Evolutionary conservation across 768 basidiomycete species (phyloP).

Genomic region (Tricholoma bakamatsutake): DNA sequence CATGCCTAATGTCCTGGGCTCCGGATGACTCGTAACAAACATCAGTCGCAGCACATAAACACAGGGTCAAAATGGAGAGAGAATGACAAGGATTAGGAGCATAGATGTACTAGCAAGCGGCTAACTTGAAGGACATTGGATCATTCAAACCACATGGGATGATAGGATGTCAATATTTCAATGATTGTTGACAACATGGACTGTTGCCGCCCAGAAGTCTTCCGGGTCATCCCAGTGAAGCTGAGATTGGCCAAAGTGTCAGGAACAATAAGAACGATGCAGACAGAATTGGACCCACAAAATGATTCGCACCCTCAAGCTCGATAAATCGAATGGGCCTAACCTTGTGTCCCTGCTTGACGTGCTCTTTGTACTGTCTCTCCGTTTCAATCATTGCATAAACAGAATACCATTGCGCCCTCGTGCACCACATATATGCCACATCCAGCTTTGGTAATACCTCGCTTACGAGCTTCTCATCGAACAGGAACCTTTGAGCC

Average conservation of each 20-base stretch:
- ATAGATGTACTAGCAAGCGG: too few relatives aligned
- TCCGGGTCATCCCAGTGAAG: background rate
- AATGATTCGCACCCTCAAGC: background rate
- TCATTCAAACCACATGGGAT: too few relatives aligned
- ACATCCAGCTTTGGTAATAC: background rate
- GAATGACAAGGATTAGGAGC: too few relatives aligned
- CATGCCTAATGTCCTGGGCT: too few relatives aligned
- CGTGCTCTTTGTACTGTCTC: background rate
- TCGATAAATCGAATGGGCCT: background rate
- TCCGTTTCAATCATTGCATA: background rate
- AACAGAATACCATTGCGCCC: background rate
- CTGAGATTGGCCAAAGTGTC: background rate
- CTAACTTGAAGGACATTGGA: too few relatives aligned
- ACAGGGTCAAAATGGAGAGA: too few relatives aligned
- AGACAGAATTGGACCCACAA: background rate
- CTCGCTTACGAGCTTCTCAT: background rate
- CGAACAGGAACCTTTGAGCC: background rate
- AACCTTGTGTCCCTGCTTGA: background rate
- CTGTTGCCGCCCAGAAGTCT: background rate
- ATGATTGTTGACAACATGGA: background rate
- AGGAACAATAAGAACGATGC: background rate
- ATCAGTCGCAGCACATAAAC: too few relatives aligned
- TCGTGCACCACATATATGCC: background rate
- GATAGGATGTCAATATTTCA: too few relatives aligned
- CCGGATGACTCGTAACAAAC: too few relatives aligned